Conservation (phyloP, 1,284 basidiomycete genomes). For the Malassezia vespertilionis region DNA sequence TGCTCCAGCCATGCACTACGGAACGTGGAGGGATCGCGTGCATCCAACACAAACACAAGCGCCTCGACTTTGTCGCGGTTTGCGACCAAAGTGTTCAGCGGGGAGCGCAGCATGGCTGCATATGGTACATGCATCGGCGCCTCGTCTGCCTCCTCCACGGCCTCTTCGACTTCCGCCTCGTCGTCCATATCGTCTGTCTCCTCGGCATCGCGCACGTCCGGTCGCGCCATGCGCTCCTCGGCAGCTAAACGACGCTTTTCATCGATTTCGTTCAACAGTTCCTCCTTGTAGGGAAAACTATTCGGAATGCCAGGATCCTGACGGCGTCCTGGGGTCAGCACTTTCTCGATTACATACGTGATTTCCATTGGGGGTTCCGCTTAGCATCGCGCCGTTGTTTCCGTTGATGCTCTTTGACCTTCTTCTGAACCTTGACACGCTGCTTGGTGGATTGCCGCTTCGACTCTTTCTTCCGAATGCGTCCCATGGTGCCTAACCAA, state of each 20-base stretch:
- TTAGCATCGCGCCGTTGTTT: conserved; percentile 58
- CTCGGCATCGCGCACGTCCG: conserved; percentile 1
- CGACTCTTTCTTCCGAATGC: conserved; percentile 36
- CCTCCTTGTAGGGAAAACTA: conserved; percentile 91
- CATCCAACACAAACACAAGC: conserved; percentile 30
- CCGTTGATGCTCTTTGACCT: conserved; percentile 43
- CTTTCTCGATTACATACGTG: too few relatives aligned
- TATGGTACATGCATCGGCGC: conserved; percentile 4
- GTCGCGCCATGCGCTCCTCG: conserved; percentile 21
- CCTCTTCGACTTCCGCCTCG: conserved; percentile 19
- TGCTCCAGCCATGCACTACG: conserved; percentile 31
- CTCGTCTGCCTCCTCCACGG: conserved; percentile 17
- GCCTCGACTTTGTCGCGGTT: conserved; percentile 23
- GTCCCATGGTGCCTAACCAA: conserved; percentile 21
- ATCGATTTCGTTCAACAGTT: conserved; percentile 69
- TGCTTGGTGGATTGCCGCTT: conserved; percentile 39
- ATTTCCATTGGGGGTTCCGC: conserved; percentile 72
- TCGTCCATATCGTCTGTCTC: conserved; percentile 9
- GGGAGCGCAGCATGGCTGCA: conserved; percentile 17
- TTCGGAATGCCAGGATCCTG: conserved; percentile 93
- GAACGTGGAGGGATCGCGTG: conserved; percentile 35
- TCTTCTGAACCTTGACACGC: conserved; percentile 41
- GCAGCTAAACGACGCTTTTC: conserved; percentile 26
- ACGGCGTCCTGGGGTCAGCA: too few relatives aligned
- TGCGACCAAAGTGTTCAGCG: conserved; percentile 21